phyloP scores from a whole-genome alignment of 768 basidiomycete genomes.

The Auricularia sp. region DNA sequence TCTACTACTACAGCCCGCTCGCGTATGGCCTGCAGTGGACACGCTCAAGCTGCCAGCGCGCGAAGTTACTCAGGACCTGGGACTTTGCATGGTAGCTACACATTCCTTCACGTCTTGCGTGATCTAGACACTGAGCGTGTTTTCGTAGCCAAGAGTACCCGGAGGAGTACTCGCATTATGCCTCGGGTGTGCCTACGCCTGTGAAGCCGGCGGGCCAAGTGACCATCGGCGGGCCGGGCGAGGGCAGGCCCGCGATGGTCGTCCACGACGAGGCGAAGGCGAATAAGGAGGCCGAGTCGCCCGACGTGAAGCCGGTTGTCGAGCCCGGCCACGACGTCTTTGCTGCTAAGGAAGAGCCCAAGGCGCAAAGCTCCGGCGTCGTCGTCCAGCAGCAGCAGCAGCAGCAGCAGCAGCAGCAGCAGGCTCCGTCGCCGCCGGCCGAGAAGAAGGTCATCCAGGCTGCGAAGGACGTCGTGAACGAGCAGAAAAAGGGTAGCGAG shows the following conservation, averaged over 20 bases:
- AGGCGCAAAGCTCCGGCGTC: constrained; percentile 25
- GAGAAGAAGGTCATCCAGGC: constrained; percentile 12
- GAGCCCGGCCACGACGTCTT: constrained; percentile 75
- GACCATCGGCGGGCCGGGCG: constrained; percentile 41
- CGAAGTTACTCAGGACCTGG: constrained; percentile 89
- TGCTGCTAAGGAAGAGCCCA: constrained; percentile 27
- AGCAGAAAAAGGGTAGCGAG: constrained; percentile 5
- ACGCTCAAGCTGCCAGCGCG: constrained; percentile 56
- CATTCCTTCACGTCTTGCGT: not conserved
- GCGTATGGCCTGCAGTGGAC: constrained; percentile 86
- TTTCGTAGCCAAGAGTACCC: constrained; percentile 51
- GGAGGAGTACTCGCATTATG: constrained; percentile 55
- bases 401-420: not conserved
- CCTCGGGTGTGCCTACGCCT: constrained; percentile 28
- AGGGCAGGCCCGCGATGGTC: constrained; percentile 45
- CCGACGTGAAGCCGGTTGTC: constrained; percentile 37
- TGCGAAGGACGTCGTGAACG: not conserved
- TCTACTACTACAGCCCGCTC: constrained; percentile 67
- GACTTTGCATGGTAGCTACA: constrained; percentile 76
- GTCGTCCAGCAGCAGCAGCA: not conserved
- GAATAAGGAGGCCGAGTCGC: constrained; percentile 11
- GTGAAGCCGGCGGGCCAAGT: constrained; percentile 26
- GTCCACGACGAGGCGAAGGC: constrained; percentile 29
- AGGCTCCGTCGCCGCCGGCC: not conserved
- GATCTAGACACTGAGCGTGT: too few relatives aligned